These are phyloP conservation scores for Quillaja saponaria DNA, from an alignment of 306 rosid genomes.

Conservation along the genomic window DNA sequence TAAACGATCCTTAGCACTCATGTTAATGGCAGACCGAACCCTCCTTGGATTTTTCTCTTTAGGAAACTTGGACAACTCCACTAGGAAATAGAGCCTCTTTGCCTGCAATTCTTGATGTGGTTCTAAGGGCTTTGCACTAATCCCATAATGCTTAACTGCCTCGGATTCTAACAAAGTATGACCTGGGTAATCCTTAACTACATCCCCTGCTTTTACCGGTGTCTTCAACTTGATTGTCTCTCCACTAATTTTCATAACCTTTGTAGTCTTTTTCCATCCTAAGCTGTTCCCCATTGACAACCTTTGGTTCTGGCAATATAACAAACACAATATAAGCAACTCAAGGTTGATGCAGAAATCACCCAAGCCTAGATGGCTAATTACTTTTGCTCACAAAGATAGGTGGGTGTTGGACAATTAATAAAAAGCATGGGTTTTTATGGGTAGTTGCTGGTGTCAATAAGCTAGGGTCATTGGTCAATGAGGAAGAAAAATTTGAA, in stretches of 20 bases:
- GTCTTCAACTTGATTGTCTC: slow-evolving; percentile 70
- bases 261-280: slow-evolving; percentile 64
- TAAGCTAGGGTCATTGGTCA: no score
- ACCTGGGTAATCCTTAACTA: slow-evolving; percentile 63
- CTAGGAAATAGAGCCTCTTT: slow-evolving; percentile 72
- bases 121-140: slow-evolving; percentile 69
- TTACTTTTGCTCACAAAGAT: no score
- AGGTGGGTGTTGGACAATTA: no score
- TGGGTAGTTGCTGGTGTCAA: no score
- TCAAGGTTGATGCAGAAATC: no score
- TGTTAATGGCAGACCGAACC: slow-evolving; percentile 75
- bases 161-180: slow-evolving; percentile 73
- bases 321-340: no score
- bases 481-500: no score
- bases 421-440: no score
- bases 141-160: slow-evolving; percentile 78
- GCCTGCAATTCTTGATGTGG: slow-evolving; percentile 46
- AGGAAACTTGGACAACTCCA: slow-evolving; percentile 52
- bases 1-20: slow-evolving; percentile 85
- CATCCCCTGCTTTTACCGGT: slow-evolving; percentile 55
- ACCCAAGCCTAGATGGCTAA: no score
- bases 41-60: slow-evolving; percentile 52
- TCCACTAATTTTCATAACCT: slow-evolving; percentile 82
- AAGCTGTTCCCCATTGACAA: slow-evolving; percentile 71
- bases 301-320: no score